Evolutionary conservation across 2,329 filamentous ascomycete species (phyloP), one percentile per base, ranked within the genome.

Genomic region (Aureobasidium melanogenum): DNA sequence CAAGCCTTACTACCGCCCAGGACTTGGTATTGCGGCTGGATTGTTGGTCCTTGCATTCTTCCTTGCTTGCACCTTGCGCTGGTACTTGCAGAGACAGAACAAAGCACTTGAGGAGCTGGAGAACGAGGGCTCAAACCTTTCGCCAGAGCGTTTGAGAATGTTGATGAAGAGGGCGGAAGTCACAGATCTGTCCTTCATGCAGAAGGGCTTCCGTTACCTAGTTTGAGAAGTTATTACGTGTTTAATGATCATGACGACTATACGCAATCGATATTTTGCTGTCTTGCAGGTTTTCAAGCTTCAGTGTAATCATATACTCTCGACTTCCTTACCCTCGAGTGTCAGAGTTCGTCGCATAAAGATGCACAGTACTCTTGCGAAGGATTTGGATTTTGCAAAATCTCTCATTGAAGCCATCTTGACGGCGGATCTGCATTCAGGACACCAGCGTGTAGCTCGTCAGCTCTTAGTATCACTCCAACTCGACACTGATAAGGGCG

Each of bases 201-300:
- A 83, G 69, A 80, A 80, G 71, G 81, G 81, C 1, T 84, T 82
- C 69, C 71, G 82, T 34, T 84, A 79, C 66, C 74, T 79, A 64
- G 70, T 80, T 58, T 80, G 43, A 48, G 46, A 28, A 14, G 24
- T 26, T 10, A 30, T 34, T 15, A 28, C 32, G n/a, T 43, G 14
- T 43, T 32, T 55, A 10, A 55, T 22, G 51, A 55, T 26, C 38
- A 58, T 48, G 15, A 58, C 30, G 43, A 58, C 3, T 7, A 36
- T 26, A 24, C 15, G 26, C 52, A 17, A 44, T 12, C 34, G n/a
- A 24, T 15, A 39, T 26, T 19, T n/a, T 28, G 22, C 48, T 26
- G 14, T n/a, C n/a, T 39, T n/a, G 1, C 32, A 8, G 14, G 24
- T 14, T 43, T 6, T n/a, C 9, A 43, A 5, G 8, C 38, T 32